Base-by-base conservation (phyloP, 2,329 filamentous ascomycete genomes). In the Penicillium paneum region DNA sequence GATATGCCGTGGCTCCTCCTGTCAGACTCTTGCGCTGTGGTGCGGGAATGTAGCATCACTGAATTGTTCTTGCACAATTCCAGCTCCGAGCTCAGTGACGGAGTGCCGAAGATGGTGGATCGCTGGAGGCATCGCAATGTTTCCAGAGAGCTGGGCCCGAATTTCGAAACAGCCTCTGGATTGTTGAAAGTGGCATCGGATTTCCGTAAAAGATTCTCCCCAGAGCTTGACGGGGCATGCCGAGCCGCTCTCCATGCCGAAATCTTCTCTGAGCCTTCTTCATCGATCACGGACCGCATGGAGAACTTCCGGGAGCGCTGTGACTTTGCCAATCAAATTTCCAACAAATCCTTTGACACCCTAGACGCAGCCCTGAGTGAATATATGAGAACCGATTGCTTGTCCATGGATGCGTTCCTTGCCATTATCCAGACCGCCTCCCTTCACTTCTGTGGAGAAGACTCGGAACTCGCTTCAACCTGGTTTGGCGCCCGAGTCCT, bases 1-100 rank as follows among this genome's bases (percentile, higher is more conserved):
- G 86, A 87, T 46, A 82, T 92, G 76, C 83, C 90, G 1, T 97
- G 91, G 91, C 81, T 95, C 43, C 81, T 96, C 5, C 88, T 91
- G 64, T 86, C 92, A 1, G 92, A 97, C 72, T 85, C 88, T 31
- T 79, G 95, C 45, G 88, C 90, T 4, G 85, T 89, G 3, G 81
- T 97, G 48, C 82, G 93, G 58, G 84, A 88, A 65, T 96, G 90
- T 74, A 94, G 87, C 69, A 79, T 82, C 44, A 76, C 93, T 15
- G 94, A 99, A 71, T 77, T 85, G 5, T 79, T 96, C 11, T 82
- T 83, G 60, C 81, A 92, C 64, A 97, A 96, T 63, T 74, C 80
- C 0, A 68, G 76, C 1, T 66, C 73, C 0, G 68, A 71, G 21
- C 63, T 79, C 12, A 63, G 59, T 11, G 57, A 69, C 3, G 70